Evolutionary conservation across 2,329 filamentous ascomycete genomes (phyloP).

Genomic region (Parascedosporium putredinis): DNA sequence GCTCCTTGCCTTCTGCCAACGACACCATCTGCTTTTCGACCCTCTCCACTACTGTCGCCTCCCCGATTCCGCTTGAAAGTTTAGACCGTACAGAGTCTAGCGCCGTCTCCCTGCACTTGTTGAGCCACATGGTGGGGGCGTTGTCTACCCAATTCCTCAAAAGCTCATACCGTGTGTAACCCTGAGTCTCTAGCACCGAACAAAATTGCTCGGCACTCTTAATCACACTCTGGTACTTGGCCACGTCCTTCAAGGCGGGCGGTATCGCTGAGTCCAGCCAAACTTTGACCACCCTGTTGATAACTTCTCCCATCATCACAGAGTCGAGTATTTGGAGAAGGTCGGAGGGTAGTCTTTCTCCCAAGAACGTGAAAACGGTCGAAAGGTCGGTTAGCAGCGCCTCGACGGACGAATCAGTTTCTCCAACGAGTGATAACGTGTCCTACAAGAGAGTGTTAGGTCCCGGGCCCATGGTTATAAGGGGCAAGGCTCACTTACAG

Average conservation of each 20-base stretch:
- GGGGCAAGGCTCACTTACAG: constrained; percentile 20
- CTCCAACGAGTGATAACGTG: constrained; percentile 30
- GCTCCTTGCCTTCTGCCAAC: constrained; percentile 52
- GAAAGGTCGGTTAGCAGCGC: constrained; percentile 45
- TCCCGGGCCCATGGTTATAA: background rate
- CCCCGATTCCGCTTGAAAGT: constrained; percentile 43
- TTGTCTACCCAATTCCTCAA: constrained; percentile 72
- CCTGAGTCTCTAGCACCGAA: constrained; percentile 45
- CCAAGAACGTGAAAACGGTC: constrained; percentile 39
- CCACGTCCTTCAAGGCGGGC: constrained; percentile 59
- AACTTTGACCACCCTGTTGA: constrained; percentile 55
- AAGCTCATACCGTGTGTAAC: constrained; percentile 52
- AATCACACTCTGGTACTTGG: constrained; percentile 61
- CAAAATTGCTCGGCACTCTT: constrained; percentile 55
- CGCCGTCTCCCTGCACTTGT: constrained; percentile 68
- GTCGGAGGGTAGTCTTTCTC: constrained; percentile 39
- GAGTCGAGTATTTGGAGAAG: constrained; percentile 52
- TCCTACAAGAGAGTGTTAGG: constrained; percentile 23
- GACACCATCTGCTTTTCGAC: constrained; percentile 54
- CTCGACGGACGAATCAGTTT: constrained; percentile 34
- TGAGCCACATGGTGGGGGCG: constrained; percentile 75
- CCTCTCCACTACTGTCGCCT: background rate
- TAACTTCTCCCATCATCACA: constrained; percentile 59
- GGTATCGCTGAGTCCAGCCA: constrained; percentile 76
- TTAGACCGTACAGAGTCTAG: constrained; percentile 64